Evolutionary conservation across 352 stramenopile species (phyloP).

Genomic region (Pythium oligandrum): DNA sequence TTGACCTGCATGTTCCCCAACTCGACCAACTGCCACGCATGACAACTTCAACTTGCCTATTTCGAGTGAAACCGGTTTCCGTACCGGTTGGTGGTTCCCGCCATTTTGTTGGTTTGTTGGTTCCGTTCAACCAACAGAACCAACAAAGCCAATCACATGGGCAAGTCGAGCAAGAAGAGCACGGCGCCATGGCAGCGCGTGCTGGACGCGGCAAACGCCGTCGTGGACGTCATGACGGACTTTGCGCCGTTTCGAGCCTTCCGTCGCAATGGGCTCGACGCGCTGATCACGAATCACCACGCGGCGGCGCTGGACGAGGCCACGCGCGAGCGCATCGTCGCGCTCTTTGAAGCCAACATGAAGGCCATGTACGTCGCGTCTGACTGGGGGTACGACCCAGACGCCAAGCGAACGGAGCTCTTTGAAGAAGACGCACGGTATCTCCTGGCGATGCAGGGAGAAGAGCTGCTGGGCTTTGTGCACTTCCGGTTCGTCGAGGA

Average conservation of each 20-base stretch:
- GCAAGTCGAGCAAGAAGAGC: background rate
- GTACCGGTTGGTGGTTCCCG: too few species aligned
- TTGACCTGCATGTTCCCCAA: constrained; percentile 11
- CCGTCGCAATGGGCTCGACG: constrained; percentile 38
- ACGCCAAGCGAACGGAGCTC: constrained; percentile 80
- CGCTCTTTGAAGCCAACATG: constrained; percentile 92
- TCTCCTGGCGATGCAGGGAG: constrained; percentile 43
- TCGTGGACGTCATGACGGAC: constrained; percentile 50
- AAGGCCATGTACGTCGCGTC: constrained; percentile 81
- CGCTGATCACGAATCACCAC: constrained; percentile 37
- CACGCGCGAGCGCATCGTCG: constrained; percentile 34
- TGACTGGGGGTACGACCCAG: constrained; percentile 88
- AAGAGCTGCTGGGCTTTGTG: constrained; percentile 67
- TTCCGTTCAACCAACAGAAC: too few species aligned
- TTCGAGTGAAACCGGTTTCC: too few species aligned
- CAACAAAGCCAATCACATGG: too few species aligned
- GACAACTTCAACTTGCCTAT: too few species aligned
- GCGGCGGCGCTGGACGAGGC: constrained; percentile 28
- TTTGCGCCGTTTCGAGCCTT: constrained; percentile 59
- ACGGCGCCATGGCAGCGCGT: constrained; percentile 12
- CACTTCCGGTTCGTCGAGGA: constrained; percentile 94
- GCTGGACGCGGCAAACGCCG: constrained; percentile 45
- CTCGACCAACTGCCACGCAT: too few species aligned
- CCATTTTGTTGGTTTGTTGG: too few species aligned
- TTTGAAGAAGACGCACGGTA: constrained; percentile 85